Evolutionary conservation across 352 stramenopile species (phyloP), one percentile per base, ranked within the genome.

Genomic region (Discostella stelligera): DNA sequence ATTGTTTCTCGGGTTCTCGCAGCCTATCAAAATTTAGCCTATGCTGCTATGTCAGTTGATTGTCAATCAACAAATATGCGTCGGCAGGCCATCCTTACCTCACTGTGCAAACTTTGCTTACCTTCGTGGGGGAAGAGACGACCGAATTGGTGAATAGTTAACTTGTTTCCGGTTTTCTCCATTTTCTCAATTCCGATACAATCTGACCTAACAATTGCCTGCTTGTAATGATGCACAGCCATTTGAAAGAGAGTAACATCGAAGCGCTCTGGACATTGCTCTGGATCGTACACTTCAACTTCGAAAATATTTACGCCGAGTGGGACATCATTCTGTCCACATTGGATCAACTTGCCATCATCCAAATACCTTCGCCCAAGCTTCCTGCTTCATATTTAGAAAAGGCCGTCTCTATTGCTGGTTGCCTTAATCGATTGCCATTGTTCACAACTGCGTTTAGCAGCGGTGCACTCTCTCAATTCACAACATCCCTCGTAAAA

Each of bases 91-190:
- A 80, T 94, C 25, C 58, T 94, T 4, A 86, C 80, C 37, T 92
- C 86, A n/a, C 54, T 94, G 2, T 93, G 85, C 73, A 94, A 94
- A 64, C 62, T 94, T 13, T 91, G 84, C 48, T 58, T 94, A n/a
- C 89, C 89, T 32, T 78, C 87, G 30, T 93, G 89, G 87, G 87
- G 87, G 60, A 90, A 90, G 58, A 85, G 70, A 71, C 46, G 79
- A 13, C 49, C 55, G 53, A 61, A 79, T 58, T 64, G 52, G 75
- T 82, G 54, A 79, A 67, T 59, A 50, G 50, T 56, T 53, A 27
- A 30, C n/a, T 54, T 13, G 18, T 14, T 50, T 66, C n/a, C 6
- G 53, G 32, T 62, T 10, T 27, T 25, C 44, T 20, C 37, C 44
- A 41, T 62, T 37, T 62, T 32, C 2, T 32, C 27, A 32, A 2